Conservation (phyloP, 83 land plant species). For the Thuja plicata region DNA sequence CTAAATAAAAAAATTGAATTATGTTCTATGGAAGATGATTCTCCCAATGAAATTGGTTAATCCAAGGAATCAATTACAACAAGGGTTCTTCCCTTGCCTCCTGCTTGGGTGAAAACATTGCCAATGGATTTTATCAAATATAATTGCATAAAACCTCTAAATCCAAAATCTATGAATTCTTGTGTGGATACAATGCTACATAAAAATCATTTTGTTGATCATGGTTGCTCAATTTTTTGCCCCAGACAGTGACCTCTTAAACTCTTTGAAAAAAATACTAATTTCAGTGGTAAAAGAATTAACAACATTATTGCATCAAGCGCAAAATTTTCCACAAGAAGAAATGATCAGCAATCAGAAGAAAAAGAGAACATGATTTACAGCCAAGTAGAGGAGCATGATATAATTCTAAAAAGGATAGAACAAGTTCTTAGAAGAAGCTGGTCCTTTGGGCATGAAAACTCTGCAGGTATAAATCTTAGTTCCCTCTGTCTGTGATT, state of each 20-base stretch:
- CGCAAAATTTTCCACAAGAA: background rate
- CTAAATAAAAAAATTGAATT: background rate
- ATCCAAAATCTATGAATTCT: background rate
- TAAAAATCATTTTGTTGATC: background rate
- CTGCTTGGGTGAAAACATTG: background rate
- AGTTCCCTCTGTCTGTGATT: too few relatives aligned
- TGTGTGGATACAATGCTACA: background rate
- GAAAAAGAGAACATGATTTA: conserved; percentile 1
- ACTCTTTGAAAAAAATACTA: background rate
- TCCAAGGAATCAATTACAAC: background rate
- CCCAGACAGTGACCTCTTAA: background rate
- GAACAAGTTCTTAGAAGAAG: background rate
- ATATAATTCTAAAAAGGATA: background rate
- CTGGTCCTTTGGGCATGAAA: conserved; percentile 6
- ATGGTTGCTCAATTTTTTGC: background rate
- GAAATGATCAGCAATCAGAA: background rate
- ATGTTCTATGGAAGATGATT: background rate
- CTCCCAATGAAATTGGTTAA: background rate
- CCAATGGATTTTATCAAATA: background rate
- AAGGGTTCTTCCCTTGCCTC: conserved; percentile 8
- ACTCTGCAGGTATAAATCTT: too few relatives aligned
- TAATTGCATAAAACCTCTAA: background rate
- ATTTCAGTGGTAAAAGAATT: background rate
- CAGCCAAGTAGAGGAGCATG: background rate
- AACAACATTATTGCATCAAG: background rate